phyloP scores from a whole-genome alignment of 352 stramenopile species.

The Globisporangium yorkense region DNA sequence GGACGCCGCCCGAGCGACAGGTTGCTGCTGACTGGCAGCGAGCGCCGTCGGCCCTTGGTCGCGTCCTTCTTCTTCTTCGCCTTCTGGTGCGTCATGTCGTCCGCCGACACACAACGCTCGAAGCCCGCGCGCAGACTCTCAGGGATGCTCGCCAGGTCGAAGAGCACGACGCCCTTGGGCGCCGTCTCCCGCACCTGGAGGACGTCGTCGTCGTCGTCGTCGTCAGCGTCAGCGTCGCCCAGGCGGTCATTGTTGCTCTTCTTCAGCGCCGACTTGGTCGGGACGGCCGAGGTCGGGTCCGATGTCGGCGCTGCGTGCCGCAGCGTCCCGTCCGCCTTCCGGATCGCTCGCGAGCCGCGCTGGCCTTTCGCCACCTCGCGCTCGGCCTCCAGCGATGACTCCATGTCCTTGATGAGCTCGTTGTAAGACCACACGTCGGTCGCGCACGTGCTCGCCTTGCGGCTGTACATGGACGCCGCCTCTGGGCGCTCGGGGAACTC shows the following conservation, averaged over 20 bases:
- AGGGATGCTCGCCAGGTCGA: constrained; percentile 35
- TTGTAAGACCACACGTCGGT: constrained; percentile 63
- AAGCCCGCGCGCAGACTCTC: constrained; percentile 10
- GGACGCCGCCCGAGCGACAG: constrained; percentile 10
- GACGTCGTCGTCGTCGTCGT: constrained; percentile 13
- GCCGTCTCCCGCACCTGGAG: constrained; percentile 11
- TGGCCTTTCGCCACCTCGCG: neutral
- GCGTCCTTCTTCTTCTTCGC: constrained; percentile 1
- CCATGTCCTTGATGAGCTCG: constrained; percentile 60
- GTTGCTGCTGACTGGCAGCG: constrained; percentile 41
- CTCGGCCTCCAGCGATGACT: constrained; percentile 17
- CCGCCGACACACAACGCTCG: constrained; percentile 8
- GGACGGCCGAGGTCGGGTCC: neutral
- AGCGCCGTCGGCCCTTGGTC: constrained; percentile 21
- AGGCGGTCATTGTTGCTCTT: constrained; percentile 4
- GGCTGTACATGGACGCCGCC: constrained; percentile 32
- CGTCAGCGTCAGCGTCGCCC: constrained; percentile 1
- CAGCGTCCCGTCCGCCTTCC: constrained; percentile 3
- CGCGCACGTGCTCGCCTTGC: constrained; percentile 40
- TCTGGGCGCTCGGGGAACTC: constrained; percentile 12
- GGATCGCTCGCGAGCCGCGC: neutral
- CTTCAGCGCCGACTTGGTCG: constrained; percentile 11
- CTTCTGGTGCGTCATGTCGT: neutral
- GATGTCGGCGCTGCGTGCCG: constrained; percentile 4
- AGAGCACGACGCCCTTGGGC: constrained; percentile 33